Conservation (phyloP, 257 asterid species). For the Ilex asprella region DNA sequence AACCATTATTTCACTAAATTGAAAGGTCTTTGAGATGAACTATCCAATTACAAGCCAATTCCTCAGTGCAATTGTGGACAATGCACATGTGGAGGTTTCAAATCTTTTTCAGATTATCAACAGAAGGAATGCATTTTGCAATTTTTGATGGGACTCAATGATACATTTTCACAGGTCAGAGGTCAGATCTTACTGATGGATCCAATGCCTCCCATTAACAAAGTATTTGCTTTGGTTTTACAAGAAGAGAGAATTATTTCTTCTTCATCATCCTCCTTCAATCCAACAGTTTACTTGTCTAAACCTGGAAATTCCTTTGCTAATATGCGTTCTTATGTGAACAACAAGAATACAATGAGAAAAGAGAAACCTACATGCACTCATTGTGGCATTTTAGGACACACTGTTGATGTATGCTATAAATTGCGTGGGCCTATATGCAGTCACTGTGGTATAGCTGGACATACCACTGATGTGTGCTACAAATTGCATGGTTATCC, state of each 20-base stretch:
- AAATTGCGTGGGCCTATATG: not conserved
- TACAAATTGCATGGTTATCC: not conserved
- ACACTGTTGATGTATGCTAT: not conserved
- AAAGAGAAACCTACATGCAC: not conserved
- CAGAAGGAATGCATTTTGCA: not conserved
- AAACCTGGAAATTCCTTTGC: not conserved
- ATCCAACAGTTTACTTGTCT: not conserved
- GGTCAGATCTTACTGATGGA: conserved; percentile 1
- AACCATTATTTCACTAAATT: not conserved
- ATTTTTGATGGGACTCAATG: not conserved
- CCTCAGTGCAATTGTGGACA: not conserved
- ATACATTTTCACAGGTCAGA: not conserved
- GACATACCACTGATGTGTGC: too few species aligned
- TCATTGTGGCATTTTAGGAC: not conserved
- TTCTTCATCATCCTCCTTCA: not conserved
- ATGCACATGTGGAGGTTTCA: not conserved
- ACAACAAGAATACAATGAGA: not conserved
- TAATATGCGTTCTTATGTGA: too few species aligned
- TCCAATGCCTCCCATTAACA: not conserved
- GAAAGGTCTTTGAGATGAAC: not conserved
- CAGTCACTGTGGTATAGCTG: not conserved
- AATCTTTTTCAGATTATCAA: not conserved
- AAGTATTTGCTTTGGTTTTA: not conserved
- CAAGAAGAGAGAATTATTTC: not conserved
- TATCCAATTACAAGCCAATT: not conserved